phyloP scores from a whole-genome alignment of 257 asterid genomes.

The Nicotiana obtusifolia region DNA sequence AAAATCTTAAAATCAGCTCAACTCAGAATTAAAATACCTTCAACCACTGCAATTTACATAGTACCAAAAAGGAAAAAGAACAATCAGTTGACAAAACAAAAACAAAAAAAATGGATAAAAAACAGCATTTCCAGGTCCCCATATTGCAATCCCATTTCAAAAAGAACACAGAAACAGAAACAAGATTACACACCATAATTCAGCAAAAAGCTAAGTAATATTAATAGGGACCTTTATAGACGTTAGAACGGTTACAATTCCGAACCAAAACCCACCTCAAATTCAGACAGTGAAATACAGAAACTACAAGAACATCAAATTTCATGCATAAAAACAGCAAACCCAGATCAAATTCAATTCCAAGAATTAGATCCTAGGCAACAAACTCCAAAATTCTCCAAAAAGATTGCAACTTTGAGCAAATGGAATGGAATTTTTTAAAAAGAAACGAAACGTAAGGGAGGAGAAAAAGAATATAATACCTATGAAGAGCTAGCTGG shows the following conservation, averaged over 20 bases:
- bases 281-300: conserved; percentile 1
- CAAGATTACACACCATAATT: conserved; percentile 6
- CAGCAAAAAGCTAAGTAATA: background rate
- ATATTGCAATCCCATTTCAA: background rate
- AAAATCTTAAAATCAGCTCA: background rate
- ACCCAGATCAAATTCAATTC: conserved; percentile 7
- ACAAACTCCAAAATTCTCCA: background rate
- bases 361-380: background rate
- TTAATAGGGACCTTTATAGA: background rate
- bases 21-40: background rate
- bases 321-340: background rate
- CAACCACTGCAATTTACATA: conserved; percentile 1
- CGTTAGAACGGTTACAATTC: background rate
- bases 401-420: background rate
- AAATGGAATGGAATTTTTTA: background rate
- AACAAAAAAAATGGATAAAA: too few relatives aligned
- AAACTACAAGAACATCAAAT: background rate
- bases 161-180: background rate
- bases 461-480: background rate
- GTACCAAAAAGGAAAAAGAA: background rate
- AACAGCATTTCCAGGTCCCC: background rate
- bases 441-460: background rate
- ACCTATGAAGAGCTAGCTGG: conserved; percentile 7
- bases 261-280: background rate
- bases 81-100: background rate